A percentile compares a stretch with the other conserved stretches of the same genome.
These are phyloP conservation scores for Areca catechu DNA, from an alignment of 176 grass and related monocot species.

Conservation along the genomic window DNA sequence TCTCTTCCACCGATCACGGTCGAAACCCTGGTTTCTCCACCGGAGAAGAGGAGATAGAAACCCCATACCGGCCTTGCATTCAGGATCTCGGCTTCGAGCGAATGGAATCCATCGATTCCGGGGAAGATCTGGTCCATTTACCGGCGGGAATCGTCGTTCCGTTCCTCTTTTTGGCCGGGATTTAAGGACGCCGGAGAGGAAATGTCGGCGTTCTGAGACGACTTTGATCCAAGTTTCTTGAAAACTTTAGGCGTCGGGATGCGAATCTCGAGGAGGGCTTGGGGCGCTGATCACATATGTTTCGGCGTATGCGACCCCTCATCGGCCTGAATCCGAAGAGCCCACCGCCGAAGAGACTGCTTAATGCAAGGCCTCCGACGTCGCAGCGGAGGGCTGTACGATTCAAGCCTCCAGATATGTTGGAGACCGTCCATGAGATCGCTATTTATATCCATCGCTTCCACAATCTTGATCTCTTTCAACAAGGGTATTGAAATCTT, in stretches of 20 bases:
- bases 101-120: not conserved
- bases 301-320: slow-evolving; percentile 60
- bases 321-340: slow-evolving; percentile 23
- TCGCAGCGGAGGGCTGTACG: slow-evolving; percentile 13
- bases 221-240: too few species aligned
- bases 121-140: not conserved
- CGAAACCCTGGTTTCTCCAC: slow-evolving; percentile 6
- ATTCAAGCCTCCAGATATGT: slow-evolving; percentile 45
- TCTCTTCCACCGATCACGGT: not conserved
- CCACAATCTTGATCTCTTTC: slow-evolving; percentile 85
- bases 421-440: slow-evolving; percentile 84
- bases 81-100: not conserved
- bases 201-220: too few species aligned
- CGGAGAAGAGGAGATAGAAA: not conserved
- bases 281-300: slow-evolving; percentile 28
- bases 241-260: not conserved
- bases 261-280: slow-evolving; percentile 4
- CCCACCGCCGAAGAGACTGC: slow-evolving; percentile 44
- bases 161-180: not conserved
- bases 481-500: slow-evolving; percentile 51
- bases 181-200: too few species aligned
- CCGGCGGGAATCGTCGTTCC: not conserved
- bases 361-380: slow-evolving; percentile 9
- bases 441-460: slow-evolving; percentile 84
- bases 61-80: not conserved